A percentile compares a stretch with the other conserved stretches of the same genome.
These are phyloP conservation scores for Spergularia bocconei DNA, from an alignment of 148 eudicot genomes.

Conservation along the genomic window DNA sequence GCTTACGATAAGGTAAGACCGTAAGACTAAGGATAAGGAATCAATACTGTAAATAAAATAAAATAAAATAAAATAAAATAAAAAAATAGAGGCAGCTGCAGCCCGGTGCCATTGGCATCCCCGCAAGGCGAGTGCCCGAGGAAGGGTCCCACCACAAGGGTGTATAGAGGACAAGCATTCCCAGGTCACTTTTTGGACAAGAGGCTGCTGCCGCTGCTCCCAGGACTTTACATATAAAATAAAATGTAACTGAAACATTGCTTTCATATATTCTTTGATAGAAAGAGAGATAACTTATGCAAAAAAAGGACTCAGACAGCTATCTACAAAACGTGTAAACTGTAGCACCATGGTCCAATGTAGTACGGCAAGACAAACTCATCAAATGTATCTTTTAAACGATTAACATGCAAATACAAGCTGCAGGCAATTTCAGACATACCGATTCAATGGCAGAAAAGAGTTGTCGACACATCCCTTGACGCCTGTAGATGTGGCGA, in stretches of 20 bases:
- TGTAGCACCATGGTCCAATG: background rate
- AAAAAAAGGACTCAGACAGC: background rate
- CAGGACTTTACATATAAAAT: background rate
- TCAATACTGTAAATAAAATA: too few relatives aligned
- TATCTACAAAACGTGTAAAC: background rate
- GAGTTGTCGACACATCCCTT: constrained; percentile 97
- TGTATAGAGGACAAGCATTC: too few relatives aligned
- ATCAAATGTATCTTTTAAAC: background rate
- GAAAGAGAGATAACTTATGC: background rate
- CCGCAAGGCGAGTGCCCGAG: too few relatives aligned
- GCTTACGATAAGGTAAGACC: too few relatives aligned
- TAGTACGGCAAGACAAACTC: background rate
- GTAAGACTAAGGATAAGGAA: too few relatives aligned
- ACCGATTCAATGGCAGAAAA: constrained; percentile 84
- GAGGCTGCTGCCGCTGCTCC: too few relatives aligned
- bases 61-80: too few relatives aligned
- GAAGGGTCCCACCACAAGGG: too few relatives aligned
- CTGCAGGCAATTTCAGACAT: constrained; percentile 18
- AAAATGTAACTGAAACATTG: background rate
- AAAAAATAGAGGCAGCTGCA: too few relatives aligned
- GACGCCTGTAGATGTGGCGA: constrained; percentile 88
- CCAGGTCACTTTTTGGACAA: too few relatives aligned
- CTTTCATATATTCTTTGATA: background rate
- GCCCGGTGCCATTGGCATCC: too few relatives aligned
- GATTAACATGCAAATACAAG: background rate